Base-by-base conservation (phyloP, 179 eudicot genomes). In the Beta corolliflora region DNA sequence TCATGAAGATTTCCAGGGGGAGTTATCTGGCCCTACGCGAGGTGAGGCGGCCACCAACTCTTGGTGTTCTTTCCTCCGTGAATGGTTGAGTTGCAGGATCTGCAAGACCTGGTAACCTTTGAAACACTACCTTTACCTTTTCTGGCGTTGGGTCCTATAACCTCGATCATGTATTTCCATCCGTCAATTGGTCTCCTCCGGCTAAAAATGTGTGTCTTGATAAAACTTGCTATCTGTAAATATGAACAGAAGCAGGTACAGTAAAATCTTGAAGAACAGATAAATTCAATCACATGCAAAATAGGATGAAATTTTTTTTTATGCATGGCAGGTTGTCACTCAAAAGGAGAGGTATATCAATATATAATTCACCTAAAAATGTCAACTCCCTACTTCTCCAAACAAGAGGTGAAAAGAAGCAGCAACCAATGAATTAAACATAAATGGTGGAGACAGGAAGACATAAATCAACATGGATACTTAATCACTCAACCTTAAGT, bases 111-210 rank as follows among this genome's bases (percentile, higher is more conserved):
- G 99, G 90, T 73, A 91, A 46, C 88, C 98, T n/a, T 91, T 12
- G 96, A 83, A 9, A 90, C 97, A 73, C 93, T 89, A 13, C 93
- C 94, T 82, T 89, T 91, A 53, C 97, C 97, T 91, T 84, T 91
- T 84, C 84, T 83, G 67, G 94, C 97, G 84, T 93, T 93, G 10
- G 98, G 99, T 66, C 98, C 99, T 55, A 96, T 88, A 82, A 84
- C 96, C 80, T 96, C 99, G 68, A 96, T 96, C 98, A 96, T 96
- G 89, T 96, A 94, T 81, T 92, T 94, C 99, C 99, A 94, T 29
- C 99, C 99, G 76, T 96, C 99, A 46, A 96, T 91, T 1, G 99
- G 97, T 78, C 98, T 80, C 86, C 98, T 91, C 69, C 99, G 89
- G 88, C 99, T 96, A 81, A 92, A 96, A 82, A 96, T 92, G 84